Evolutionary conservation across 768 basidiomycete species (phyloP), one percentile per base, ranked within the genome.

Genomic region (Kwoniella dendrophila): DNA sequence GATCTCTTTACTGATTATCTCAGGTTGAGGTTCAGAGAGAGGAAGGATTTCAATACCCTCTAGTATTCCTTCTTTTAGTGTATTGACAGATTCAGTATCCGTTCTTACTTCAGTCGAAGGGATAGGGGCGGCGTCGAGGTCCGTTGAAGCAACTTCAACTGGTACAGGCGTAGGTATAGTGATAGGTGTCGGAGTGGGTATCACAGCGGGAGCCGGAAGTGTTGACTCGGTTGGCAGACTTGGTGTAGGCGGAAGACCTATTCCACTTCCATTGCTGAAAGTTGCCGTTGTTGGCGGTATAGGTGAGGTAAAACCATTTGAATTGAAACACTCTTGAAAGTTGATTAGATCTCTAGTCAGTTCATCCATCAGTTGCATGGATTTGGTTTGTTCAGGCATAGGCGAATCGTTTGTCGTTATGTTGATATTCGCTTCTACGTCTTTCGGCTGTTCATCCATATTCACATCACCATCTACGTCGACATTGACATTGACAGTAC

Each of bases 261-360:
- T 43, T 10, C 59, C 59, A 40, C 56, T 62, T 3, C 51, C 40
- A 41, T 56, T 51, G n/a, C 43, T 30, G 36, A 68, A 70, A 3
- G 62, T 63, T 40, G 63, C 33, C 11, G 59, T 52, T 4, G 62
- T 44, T n/a, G 62, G 67, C 2, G 62, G 66, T 22, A 64, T 29
- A 30, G 73, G 68, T n/a, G 71, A 60, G 11, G 64, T 44, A 33
- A 48, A 58, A 12, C 60, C 57, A 41, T 54, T 43, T 38, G 4
- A 32, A 29, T 72, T 66, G 69, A 90, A 93, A 57, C 86, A 84
- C 76, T 94, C 91, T 80, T 94, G 92, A 75, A 95, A 94, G 38
- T 81, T 82, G 66, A 93, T 90, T 26, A 94, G 80, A 77, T 94
- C 92, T 72, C 90, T 85, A 87, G 92, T 92, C 10, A 95, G 81